phyloP scores from a whole-genome alignment of 805 yeast species.

The Hanseniaspora pseudoguilliermondii region DNA sequence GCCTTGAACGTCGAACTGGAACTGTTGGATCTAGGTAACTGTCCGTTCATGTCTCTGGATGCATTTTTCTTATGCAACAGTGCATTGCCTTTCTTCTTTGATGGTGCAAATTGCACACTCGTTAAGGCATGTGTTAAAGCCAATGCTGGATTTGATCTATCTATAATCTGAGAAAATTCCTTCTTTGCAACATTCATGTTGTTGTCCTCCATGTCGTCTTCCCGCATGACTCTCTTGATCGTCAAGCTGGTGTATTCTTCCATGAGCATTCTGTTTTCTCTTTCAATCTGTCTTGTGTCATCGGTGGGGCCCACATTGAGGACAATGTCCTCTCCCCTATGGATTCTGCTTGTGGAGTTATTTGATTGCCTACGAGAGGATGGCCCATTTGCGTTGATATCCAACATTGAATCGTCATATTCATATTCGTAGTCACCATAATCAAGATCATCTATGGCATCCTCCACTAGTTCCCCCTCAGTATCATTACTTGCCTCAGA shows the following conservation, averaged over 20 bases:
- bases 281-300: slow-evolving; percentile 6
- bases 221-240: slow-evolving; percentile 8
- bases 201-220: slow-evolving; percentile 4
- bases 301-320: not conserved
- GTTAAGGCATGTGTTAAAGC: slow-evolving; percentile 11
- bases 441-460: slow-evolving; percentile 13
- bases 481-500: not conserved
- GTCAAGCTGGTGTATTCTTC: slow-evolving; percentile 13
- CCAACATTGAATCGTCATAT: not conserved
- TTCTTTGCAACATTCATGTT: not conserved
- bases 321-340: not conserved
- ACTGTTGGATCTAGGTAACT: not conserved
- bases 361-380: not conserved
- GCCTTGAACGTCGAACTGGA: not conserved
- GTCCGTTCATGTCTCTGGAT: not conserved
- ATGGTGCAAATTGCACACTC: slow-evolving; percentile 8
- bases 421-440: not conserved
- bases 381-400: not conserved
- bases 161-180: not conserved
- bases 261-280: slow-evolving; percentile 14
- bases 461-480: slow-evolving; percentile 12
- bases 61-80: not conserved
- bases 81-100: not conserved
- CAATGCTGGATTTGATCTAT: slow-evolving; percentile 7
- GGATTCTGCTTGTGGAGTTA: not conserved